A percentile compares a stretch with the other conserved stretches of the same genome.
Evolutionary conservation across 345 rosid species (phyloP).

Genomic region (Eutrema japonicum): DNA sequence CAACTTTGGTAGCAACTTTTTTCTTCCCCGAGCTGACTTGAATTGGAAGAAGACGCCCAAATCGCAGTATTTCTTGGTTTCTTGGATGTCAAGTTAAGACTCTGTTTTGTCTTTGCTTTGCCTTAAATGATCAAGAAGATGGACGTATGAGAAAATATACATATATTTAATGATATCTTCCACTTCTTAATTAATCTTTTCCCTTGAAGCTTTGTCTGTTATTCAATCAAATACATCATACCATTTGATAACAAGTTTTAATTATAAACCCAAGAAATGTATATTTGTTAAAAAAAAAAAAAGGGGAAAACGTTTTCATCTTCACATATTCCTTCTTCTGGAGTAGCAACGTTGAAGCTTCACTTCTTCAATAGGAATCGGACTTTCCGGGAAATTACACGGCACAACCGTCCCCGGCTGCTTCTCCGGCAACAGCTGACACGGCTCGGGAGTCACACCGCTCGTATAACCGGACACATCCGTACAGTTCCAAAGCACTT

Average conservation of each 20-base stretch:
- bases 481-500: slow-evolving; percentile 82
- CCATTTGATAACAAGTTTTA: slow-evolving; percentile 8
- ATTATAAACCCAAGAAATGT: slow-evolving; percentile 34
- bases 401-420: slow-evolving; percentile 38
- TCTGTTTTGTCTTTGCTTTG: background rate
- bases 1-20: background rate
- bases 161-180: too few relatives aligned
- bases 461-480: slow-evolving; percentile 63
- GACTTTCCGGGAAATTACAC: slow-evolving; percentile 67
- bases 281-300: slow-evolving; percentile 9
- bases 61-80: background rate
- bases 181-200: background rate
- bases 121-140: background rate
- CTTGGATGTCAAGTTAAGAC: slow-evolving; percentile 14
- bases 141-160: too few relatives aligned
- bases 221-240: slow-evolving; percentile 17
- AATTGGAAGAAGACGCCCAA: background rate
- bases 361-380: slow-evolving; percentile 57
- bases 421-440: slow-evolving; percentile 55
- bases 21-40: background rate
- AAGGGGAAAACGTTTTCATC: background rate
- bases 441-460: slow-evolving; percentile 64
- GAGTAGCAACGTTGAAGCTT: slow-evolving; percentile 52
- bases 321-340: slow-evolving; percentile 44
- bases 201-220: background rate